Base-by-base conservation (phyloP, 2,329 filamentous ascomycete species). In the Gaeumannomyces tritici region DNA sequence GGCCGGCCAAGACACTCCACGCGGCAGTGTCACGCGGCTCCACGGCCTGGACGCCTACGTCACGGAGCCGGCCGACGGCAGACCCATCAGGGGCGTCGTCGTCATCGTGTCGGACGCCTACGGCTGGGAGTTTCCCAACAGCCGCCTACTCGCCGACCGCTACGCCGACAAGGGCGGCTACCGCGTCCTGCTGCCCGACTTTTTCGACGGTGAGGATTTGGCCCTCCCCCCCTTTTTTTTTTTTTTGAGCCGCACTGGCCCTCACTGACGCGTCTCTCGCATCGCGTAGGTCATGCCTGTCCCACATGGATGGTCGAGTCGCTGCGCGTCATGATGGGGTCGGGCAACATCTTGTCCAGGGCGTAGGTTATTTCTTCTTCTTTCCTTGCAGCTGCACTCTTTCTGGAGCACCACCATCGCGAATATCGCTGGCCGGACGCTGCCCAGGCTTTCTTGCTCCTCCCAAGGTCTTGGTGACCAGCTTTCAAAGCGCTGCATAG, bases 31-130 rank as follows among this genome's bases (percentile, higher is more conserved):
- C 60, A 73, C 74, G 62, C 77, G 73, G 26, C 66, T 84, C 24
- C 78, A 84, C 65, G 78, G 77, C 28, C 73, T 83, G 4, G 70
- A 78, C 47, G 74, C 77, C 1, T 85, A 85, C 63, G 71, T 83
- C 21, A 72, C 76, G 9, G 74, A 70, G 55, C 75, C 75, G 0
- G 31, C 70, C 0, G 62, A 67, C n/a, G 72, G 74, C 26, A 69
- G 65, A 11, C 61, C 69, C 6, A 65, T 73, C n/a, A 77, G 77
- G 51, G 82, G 75, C 13, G 77, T 83, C 63, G 71, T 85, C 12
- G 78, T 85, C 55, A 74, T 84, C 60, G 74, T 86, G 35, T 76
- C 82, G 0, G 83, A 85, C 67, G 78, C 78, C 0, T 84, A 85
- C 66, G 83, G 83, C 21, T 82, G 81, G 77, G 73, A 76, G 2